phyloP scores from a whole-genome alignment of 192 early-diverging fungal genomes.

The Lobosporangium transversale region DNA sequence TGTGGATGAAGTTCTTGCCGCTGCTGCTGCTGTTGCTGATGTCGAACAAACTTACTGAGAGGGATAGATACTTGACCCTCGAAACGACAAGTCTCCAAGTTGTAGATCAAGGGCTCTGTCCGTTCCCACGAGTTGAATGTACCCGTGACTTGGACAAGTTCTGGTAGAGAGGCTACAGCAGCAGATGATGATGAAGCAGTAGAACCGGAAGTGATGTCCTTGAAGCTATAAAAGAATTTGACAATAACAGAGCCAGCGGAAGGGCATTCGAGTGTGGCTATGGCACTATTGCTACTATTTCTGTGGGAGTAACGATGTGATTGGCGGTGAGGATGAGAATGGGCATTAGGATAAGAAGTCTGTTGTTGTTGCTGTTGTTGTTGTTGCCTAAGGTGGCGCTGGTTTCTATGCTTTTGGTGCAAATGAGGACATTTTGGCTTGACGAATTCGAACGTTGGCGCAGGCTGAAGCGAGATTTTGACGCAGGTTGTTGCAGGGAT shows the following conservation, averaged over 20 bases:
- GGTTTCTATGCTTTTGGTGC: conserved; percentile 25
- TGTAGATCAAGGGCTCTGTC: conserved; percentile 18
- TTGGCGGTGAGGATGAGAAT: conserved; percentile 6
- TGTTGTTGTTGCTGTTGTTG: conserved; percentile 26
- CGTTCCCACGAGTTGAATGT: conserved; percentile 41
- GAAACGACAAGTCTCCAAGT: conserved; percentile 12
- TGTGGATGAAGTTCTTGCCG: background rate
- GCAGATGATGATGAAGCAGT: background rate
- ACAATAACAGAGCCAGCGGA: conserved; percentile 1
- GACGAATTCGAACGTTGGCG: conserved; percentile 36
- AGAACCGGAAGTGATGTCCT: background rate
- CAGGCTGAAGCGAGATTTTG: conserved; percentile 50
- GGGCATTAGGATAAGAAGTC: conserved; percentile 5
- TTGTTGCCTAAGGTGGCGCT: conserved; percentile 32
- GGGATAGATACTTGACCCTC: conserved; percentile 16
- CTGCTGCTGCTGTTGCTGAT: conserved; percentile 2
- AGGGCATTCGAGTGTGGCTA: conserved; percentile 29
- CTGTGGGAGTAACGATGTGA: conserved; percentile 2
- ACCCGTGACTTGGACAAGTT: conserved; percentile 35
- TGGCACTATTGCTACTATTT: conserved; percentile 3
- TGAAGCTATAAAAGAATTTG: conserved; percentile 15
- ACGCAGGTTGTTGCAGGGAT: conserved; percentile 50
- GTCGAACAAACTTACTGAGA: background rate
- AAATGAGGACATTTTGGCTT: conserved; percentile 46
- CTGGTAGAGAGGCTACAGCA: background rate